These are phyloP conservation scores for Penicillium robsamsonii DNA, from an alignment of 495 filamentous ascomycete species.

Conservation along the genomic window DNA sequence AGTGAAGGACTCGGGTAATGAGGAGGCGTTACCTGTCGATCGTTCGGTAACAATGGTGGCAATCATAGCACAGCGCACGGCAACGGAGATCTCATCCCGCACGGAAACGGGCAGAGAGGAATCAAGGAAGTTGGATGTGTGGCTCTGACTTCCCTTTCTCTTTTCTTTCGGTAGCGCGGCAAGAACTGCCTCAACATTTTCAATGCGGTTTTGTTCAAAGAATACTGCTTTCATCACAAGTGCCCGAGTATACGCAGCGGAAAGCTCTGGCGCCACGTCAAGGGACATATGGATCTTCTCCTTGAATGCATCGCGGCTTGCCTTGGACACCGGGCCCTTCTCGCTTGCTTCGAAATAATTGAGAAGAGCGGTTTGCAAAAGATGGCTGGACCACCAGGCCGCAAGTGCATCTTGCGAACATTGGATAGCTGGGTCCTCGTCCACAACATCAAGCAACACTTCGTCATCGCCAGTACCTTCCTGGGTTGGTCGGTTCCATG, in stretches of 20 bases:
- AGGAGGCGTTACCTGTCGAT: conserved; percentile 35
- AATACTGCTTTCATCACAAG: conserved; percentile 63
- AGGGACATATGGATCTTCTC: conserved; percentile 66
- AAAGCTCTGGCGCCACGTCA: conserved; percentile 74
- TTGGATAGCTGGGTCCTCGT: conserved; percentile 81
- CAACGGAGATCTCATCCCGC: conserved; percentile 63
- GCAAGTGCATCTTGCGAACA: conserved; percentile 87
- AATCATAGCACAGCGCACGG: conserved; percentile 79
- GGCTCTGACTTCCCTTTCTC: conserved; percentile 27
- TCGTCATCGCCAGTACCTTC: conserved; percentile 59
- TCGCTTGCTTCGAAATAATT: conserved; percentile 54
- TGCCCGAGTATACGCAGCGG: conserved; percentile 72
- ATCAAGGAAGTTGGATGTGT: conserved; percentile 44
- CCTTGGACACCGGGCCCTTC: conserved; percentile 39
- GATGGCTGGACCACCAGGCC: conserved; percentile 81
- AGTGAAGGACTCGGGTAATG: conserved; percentile 35
- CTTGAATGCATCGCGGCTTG: conserved; percentile 46
- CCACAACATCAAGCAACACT: conserved; percentile 77
- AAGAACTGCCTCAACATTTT: conserved; percentile 50
- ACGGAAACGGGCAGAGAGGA: conserved; percentile 50
- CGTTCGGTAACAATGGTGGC: conserved; percentile 59
- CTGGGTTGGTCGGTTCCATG: conserved; percentile 77
- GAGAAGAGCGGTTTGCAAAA: conserved; percentile 68
- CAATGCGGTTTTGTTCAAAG: conserved; percentile 41
- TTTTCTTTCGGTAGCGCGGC: conserved; percentile 49